Base-by-base conservation (phyloP, 768 basidiomycete species). In the Gelatoporia subvermispora region DNA sequence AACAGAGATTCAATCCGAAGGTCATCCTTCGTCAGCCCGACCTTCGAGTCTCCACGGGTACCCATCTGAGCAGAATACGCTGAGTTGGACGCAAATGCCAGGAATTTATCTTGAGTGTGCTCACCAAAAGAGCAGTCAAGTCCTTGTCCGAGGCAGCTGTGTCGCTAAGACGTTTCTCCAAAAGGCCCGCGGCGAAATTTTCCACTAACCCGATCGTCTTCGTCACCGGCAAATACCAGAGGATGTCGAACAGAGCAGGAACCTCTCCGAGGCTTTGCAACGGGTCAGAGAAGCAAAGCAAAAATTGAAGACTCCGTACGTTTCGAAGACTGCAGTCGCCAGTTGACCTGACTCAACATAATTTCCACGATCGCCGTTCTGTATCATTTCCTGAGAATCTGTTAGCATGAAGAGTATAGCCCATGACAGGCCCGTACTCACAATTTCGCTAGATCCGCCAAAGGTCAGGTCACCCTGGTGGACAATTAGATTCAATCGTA, bases 221-320 rank as follows among this genome's bases (percentile, higher is more conserved):
- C 3, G 55, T 52, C 3, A 50, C 36, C 1, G 68, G 68, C 0
- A 69, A 42, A 22, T 60, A 52, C 56, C 60, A 64, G 10, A 62
- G 37, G 20, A 70, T 52, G 45, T 68, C 65, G 31, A 67, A 52
- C 10, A 70, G 45, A 43, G 60, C 64, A 2, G 66, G 67, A 0
- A 58, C 53, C 55, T 64, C 59, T 4, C 68, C 66, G 11, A 70
- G 43, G 22, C 67, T 69, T 35, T 8, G 11, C 8, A 41, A 7
- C 41, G 13, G 11, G 36, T 39, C 35, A 22, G 13, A 34, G 13
- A 28, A 13, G 24, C 20, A 1, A 4, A 24, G 7, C 22, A 8
- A 31, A 51, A 13, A 38, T 15, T 40, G 31, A 47, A 7, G 10
- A 43, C 3, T 15, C 47, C 59, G 28, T 38, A 65, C 65, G 45